These are phyloP conservation scores for Mycena filopes DNA, from an alignment of 768 basidiomycete species.

Conservation along the genomic window DNA sequence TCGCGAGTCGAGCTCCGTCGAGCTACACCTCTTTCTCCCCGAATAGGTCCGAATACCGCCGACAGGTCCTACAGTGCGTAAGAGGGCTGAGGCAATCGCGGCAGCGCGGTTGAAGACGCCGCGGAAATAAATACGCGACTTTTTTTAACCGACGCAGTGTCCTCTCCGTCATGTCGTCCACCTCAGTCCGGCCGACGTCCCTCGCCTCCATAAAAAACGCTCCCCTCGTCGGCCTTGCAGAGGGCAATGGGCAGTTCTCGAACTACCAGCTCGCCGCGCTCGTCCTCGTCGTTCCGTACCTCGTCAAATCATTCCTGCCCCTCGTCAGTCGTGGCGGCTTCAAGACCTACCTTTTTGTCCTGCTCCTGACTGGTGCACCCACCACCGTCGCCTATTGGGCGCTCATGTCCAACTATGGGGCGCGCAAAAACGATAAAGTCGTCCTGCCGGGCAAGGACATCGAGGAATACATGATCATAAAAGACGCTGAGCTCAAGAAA, in stretches of 20 bases:
- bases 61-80: too few species aligned
- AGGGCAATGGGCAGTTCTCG: conserved; percentile 87
- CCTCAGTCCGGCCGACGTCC: conserved; percentile 53
- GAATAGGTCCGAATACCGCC: too few species aligned
- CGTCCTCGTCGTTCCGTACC: conserved; percentile 83
- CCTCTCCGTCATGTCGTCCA: conserved; percentile 33
- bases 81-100: too few species aligned
- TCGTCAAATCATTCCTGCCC: conserved; percentile 85
- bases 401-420: conserved; percentile 83
- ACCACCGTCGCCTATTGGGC: conserved; percentile 91
- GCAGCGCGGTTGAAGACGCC: too few species aligned
- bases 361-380: conserved; percentile 79
- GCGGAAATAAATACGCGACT: too few species aligned
- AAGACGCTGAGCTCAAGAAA: conserved; percentile 82
- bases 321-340: conserved; percentile 86
- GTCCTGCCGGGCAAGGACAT: conserved; percentile 85
- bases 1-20: too few species aligned
- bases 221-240: conserved; percentile 81
- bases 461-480: conserved; percentile 91
- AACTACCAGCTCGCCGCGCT: conserved; percentile 82
- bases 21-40: too few species aligned
- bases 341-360: conserved; percentile 86
- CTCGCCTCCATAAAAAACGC: conserved; percentile 87
- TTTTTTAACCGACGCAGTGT: too few species aligned
- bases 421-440: conserved; percentile 87